Conservation (phyloP, 2,329 filamentous ascomycete genomes). For the Aaosphaeria arxii region DNA sequence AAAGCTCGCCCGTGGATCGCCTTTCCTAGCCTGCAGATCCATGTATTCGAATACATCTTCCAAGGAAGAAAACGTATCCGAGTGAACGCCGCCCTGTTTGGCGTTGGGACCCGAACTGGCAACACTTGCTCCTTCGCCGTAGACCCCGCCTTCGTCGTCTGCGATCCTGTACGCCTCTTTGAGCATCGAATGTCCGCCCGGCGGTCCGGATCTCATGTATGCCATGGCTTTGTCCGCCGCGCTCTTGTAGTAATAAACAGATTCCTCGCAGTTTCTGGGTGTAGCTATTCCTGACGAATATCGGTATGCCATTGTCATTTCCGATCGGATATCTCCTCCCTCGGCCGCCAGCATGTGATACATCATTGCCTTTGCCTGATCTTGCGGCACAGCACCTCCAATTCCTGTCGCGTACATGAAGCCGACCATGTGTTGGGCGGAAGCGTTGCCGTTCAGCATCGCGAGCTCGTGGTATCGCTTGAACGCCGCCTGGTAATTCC, state of each 20-base stretch:
- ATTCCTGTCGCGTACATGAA: conserved; percentile 95
- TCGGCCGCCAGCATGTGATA: conserved; percentile 94
- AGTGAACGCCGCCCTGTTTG: conserved; percentile 67
- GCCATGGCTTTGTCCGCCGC: conserved; percentile 90
- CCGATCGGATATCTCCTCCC: conserved; percentile 75
- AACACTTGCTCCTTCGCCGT: conserved; percentile 90
- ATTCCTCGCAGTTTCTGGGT: conserved; percentile 78
- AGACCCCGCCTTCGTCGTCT: conserved; percentile 87
- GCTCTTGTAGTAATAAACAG: conserved; percentile 83
- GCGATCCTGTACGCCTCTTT: conserved; percentile 80
- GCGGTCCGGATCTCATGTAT: conserved; percentile 86
- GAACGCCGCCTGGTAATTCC: conserved; percentile 77
- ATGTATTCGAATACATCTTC: conserved; percentile 95
- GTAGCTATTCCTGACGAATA: conserved; percentile 83
- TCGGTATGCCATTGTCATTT: conserved; percentile 91
- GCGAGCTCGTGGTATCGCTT: conserved; percentile 78
- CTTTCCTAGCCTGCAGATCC: conserved; percentile 85
- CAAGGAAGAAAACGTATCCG: conserved; percentile 79
- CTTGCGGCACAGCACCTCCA: conserved; percentile 72
- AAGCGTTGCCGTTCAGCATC: conserved; percentile 75
- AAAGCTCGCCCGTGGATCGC: conserved; percentile 82
- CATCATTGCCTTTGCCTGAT: conserved; percentile 87
- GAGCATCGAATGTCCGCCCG: conserved; percentile 76
- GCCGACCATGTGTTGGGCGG: conserved; percentile 92
- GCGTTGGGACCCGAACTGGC: conserved; percentile 84